These are phyloP conservation scores for Scopulariopsis brevicaulis DNA, from an alignment of 2,329 filamentous ascomycete genomes.

Conservation along the genomic window DNA sequence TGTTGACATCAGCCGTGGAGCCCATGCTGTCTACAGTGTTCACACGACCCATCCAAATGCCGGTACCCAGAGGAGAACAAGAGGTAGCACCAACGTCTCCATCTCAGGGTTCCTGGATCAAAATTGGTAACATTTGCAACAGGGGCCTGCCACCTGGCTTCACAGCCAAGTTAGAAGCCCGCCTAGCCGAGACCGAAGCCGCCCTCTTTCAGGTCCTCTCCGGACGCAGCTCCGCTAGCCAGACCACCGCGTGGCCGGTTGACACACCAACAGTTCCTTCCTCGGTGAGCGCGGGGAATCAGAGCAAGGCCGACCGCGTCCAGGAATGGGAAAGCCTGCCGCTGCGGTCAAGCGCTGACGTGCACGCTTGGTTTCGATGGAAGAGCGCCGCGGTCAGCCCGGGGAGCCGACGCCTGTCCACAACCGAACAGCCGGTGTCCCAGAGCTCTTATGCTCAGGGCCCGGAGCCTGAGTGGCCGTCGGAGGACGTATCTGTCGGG, in stretches of 20 bases:
- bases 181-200: constrained; percentile 20
- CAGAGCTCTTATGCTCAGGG: not conserved
- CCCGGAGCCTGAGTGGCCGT: not conserved
- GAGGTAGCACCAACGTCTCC: constrained; percentile 10
- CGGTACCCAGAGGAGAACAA: constrained; percentile 22
- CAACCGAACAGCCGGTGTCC: not conserved
- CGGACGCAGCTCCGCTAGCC: not conserved
- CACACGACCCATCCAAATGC: constrained; percentile 15
- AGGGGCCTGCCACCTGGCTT: constrained; percentile 25
- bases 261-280: not conserved
- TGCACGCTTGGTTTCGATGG: constrained; percentile 12
- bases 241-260: not conserved
- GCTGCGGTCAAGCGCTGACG: constrained; percentile 7
- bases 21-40: constrained; percentile 18
- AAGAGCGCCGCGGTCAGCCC: not conserved
- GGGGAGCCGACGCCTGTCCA: not conserved
- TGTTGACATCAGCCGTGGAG: constrained; percentile 6
- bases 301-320: constrained; percentile 15
- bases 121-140: not conserved
- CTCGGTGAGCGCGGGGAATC: not conserved
- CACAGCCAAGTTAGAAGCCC: constrained; percentile 23
- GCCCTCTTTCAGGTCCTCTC: constrained; percentile 14
- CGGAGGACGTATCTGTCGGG: not conserved
- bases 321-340: constrained; percentile 17
- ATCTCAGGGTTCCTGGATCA: not conserved